Evolutionary conservation across 192 early-diverging fungal species (phyloP).

Genomic region (Linnemannia zychae): DNA sequence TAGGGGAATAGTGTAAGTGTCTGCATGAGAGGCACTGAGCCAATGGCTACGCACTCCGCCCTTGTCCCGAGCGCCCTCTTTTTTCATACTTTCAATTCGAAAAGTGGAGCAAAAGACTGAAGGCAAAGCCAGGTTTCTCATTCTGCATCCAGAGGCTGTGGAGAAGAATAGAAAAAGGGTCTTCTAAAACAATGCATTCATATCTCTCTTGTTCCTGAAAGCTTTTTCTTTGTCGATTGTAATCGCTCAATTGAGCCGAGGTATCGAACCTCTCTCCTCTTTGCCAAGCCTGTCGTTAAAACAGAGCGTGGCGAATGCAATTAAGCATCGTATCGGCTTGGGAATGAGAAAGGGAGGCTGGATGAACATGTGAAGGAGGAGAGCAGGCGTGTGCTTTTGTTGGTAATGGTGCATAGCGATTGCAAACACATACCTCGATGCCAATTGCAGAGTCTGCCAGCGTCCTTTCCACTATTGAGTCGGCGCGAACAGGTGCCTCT

Average conservation of each 20-base stretch:
- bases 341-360: background rate
- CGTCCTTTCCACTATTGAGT: background rate
- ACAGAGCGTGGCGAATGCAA: background rate
- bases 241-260: background rate
- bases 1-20: background rate
- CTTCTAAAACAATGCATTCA: conserved; percentile 7
- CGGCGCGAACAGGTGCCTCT: background rate
- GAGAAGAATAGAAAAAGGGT: background rate
- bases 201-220: background rate
- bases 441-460: conserved; percentile 30
- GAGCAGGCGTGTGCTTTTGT: background rate
- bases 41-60: conserved; percentile 38
- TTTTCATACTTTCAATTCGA: background rate
- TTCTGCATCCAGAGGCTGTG: background rate
- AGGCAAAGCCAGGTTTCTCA: conserved; percentile 4
- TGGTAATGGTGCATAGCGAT: conserved; percentile 1
- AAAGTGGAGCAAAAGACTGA: conserved; percentile 1
- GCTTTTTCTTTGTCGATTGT: too few relatives aligned
- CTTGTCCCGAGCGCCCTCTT: conserved; percentile 18
- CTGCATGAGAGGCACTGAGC: conserved; percentile 13
- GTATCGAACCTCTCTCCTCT: background rate
- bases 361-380: background rate
- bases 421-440: conserved; percentile 17
- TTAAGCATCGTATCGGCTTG: background rate
- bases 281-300: background rate